Conservation (phyloP, 2,329 filamentous ascomycete genomes). For the Phaeosphaeriaceae sp. region DNA sequence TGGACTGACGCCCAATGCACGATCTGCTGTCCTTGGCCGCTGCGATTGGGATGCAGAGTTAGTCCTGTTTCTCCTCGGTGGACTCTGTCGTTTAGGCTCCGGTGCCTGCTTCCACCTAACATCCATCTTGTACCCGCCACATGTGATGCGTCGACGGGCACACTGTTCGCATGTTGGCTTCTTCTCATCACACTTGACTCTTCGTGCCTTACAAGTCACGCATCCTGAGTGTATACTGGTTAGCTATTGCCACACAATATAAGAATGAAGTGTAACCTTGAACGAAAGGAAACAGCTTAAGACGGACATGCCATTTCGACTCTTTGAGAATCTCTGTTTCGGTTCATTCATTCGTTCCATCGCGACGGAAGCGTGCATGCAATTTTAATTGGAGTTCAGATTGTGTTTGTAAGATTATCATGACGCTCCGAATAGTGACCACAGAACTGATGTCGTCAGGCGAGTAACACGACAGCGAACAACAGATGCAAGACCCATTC, state of each 20-base stretch:
- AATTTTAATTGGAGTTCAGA: neutral
- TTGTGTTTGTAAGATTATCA: neutral
- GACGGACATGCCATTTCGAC: slow-evolving; percentile 22
- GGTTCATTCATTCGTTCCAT: slow-evolving; percentile 8
- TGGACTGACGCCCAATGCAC: neutral
- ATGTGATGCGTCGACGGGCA: slow-evolving; percentile 67
- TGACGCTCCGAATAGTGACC: slow-evolving; percentile 4
- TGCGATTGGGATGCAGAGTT: slow-evolving; percentile 7
- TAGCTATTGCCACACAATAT: slow-evolving; percentile 4
- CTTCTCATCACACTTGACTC: slow-evolving; percentile 74
- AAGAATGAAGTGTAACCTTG: slow-evolving; percentile 11
- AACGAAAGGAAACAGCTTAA: slow-evolving; percentile 12
- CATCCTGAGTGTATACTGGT: slow-evolving; percentile 59
- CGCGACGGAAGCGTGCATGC: neutral
- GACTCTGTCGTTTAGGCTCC: slow-evolving; percentile 15
- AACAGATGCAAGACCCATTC: slow-evolving; percentile 9
- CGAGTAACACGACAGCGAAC: slow-evolving; percentile 7
- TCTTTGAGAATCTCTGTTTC: slow-evolving; percentile 18
- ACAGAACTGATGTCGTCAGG: slow-evolving; percentile 5
- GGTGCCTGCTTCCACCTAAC: slow-evolving; percentile 66
- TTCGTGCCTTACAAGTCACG: slow-evolving; percentile 74
- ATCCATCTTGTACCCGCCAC: slow-evolving; percentile 74
- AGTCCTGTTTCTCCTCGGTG: slow-evolving; percentile 36
- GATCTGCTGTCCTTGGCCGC: slow-evolving; percentile 1
- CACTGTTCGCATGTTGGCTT: slow-evolving; percentile 73